phyloP scores from a whole-genome alignment of 768 basidiomycete species.

The Xanthoconium stramineum region DNA sequence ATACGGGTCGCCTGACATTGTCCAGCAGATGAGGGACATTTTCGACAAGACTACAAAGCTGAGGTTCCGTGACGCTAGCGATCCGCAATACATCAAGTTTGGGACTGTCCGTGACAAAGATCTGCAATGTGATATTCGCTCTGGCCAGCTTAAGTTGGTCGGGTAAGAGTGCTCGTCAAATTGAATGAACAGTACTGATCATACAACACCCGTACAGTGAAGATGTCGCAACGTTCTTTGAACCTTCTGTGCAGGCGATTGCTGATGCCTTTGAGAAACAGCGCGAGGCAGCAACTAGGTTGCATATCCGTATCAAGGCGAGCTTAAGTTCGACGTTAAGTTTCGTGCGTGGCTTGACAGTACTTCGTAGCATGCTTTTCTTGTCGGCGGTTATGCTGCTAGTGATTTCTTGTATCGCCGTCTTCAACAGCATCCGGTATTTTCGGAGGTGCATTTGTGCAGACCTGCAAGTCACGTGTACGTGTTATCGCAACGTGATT shows the following conservation, averaged over 20 bases:
- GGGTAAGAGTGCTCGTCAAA: constrained; percentile 28
- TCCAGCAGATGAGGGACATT: constrained; percentile 29
- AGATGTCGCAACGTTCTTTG: constrained; percentile 40
- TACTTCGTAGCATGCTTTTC: constrained; percentile 34
- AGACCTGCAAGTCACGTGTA: constrained; percentile 51
- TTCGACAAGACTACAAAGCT: constrained; percentile 39
- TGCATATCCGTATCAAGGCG: constrained; percentile 28
- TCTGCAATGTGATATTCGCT: constrained; percentile 30
- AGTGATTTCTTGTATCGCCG: constrained; percentile 44
- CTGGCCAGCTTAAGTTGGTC: constrained; percentile 35
- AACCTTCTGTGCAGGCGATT: constrained; percentile 38
- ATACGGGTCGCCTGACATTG: constrained; percentile 27
- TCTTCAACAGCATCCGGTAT: constrained; percentile 36
- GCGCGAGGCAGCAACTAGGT: constrained; percentile 11
- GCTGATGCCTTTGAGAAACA: constrained; percentile 34
- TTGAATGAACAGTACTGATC: not conserved
- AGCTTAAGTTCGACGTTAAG: no score
- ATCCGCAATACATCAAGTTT: constrained; percentile 39
- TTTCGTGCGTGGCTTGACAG: not conserved
- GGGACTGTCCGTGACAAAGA: constrained; percentile 37
- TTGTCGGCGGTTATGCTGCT: constrained; percentile 52
- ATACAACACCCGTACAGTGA: constrained; percentile 16
- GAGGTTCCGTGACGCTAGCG: constrained; percentile 35
- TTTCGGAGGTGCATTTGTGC: constrained; percentile 38
- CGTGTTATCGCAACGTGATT: constrained; percentile 5